A percentile compares a stretch with the other conserved stretches of the same genome.
These are phyloP conservation scores for Bretschneidera sinensis DNA, from an alignment of 345 rosid species.

Conservation along the genomic window DNA sequence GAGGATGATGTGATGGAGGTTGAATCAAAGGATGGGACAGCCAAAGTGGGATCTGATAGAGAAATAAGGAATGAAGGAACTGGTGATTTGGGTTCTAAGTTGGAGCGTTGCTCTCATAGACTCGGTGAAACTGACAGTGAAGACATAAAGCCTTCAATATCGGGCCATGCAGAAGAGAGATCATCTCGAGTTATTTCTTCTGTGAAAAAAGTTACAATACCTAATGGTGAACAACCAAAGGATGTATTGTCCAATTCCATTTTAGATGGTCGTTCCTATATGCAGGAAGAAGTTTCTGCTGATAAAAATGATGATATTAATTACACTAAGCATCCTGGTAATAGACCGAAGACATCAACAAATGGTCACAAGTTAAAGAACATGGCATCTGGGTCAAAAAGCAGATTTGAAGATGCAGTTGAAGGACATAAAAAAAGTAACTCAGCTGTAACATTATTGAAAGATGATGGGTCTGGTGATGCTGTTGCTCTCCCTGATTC, in stretches of 20 bases:
- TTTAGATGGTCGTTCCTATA: conserved; percentile 24
- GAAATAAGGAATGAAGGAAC: conserved; percentile 30
- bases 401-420: conserved; percentile 28
- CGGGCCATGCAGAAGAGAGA: conserved; percentile 29
- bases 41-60: conserved; percentile 19
- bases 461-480: conserved; percentile 28
- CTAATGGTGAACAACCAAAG: conserved; percentile 29
- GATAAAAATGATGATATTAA: conserved; percentile 26
- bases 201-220: conserved; percentile 34
- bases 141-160: conserved; percentile 43
- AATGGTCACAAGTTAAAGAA: conserved; percentile 43
- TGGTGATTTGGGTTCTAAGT: conserved; percentile 32
- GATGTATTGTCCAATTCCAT: conserved; percentile 25
- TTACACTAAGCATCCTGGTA: conserved; percentile 27
- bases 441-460: conserved; percentile 22
- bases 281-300: conserved; percentile 35
- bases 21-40: conserved; percentile 30
- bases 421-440: conserved; percentile 28
- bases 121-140: conserved; percentile 39
- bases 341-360: conserved; percentile 26
- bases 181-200: conserved; percentile 33
- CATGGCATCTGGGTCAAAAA: conserved; percentile 28
- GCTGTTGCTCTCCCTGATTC: conserved; percentile 20
- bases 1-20: conserved; percentile 45
- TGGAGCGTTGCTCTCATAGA: conserved; percentile 30